Base-by-base conservation (phyloP, 2,329 filamentous ascomycete species). In the Fusarium citri region DNA sequence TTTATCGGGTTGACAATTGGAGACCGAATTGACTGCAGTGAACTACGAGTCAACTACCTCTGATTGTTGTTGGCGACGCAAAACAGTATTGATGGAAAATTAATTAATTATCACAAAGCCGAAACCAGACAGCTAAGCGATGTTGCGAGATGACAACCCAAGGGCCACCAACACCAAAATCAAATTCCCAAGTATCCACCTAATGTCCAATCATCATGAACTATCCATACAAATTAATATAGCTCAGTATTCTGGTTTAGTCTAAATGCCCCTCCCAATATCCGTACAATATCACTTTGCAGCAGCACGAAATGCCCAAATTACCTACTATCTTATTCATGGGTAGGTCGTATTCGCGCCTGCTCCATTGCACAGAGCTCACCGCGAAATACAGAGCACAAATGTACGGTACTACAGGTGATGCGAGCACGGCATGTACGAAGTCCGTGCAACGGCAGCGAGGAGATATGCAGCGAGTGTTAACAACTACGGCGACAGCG, bases 121-220 rank as follows among this genome's bases (percentile, higher is more conserved):
- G 46, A 61, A 68, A 58, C 41, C 59, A 66, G 53, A 71, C 22
- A 68, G 34, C 47, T 70, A 70, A 71, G 68, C 68, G 68, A 70
- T 51, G 50, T 57, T 64, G 63, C 59, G 68, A 70, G 64, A 64
- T 68, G 51, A 64, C 48, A 53, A 58, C 16, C 42, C 41, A 60
- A 63, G 57, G 46, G 66, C 62, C 57, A 57, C 63, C 59, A 55
- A 55, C 41, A 25, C 34, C 56, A 34, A n/a, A 59, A 58, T 51
- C 55, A 49, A 54, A 50, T 16, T n/a, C 46, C 43, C 34, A 45
- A 58, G 63, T 61, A 68, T 41, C 64, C 68, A 71, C 63, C 41
- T 40, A 37, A 57, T 43, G 49, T 46, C 55, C 50, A 56, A 68
- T 55, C 59, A 64, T 59, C 45, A 64, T 64, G 46, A 58, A 55